Percentiles rank a stretch among this genome's conserved stretches.
phyloP scores from a whole-genome alignment of 2,329 filamentous ascomycete species.

The Neofusicoccum sp. region DNA sequence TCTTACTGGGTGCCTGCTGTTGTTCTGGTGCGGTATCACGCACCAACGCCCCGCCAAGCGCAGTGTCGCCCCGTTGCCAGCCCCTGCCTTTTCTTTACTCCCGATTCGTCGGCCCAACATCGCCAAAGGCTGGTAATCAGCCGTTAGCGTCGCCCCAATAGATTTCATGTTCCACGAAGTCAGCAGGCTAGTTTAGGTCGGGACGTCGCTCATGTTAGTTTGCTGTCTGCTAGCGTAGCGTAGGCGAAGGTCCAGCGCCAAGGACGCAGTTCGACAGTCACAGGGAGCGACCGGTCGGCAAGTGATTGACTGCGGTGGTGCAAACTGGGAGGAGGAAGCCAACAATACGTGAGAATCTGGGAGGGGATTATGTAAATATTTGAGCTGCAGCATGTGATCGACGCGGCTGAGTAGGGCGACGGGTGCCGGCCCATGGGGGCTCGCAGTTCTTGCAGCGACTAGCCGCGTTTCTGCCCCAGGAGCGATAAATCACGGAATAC shows the following conservation, averaged over 20 bases:
- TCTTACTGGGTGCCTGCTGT: too few species aligned
- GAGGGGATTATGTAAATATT: not conserved
- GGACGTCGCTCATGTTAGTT: not conserved
- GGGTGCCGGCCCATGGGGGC: too few species aligned
- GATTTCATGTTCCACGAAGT: not conserved
- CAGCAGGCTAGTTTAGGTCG: not conserved
- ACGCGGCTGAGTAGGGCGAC: not conserved
- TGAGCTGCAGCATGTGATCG: not conserved
- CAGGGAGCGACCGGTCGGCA: not conserved
- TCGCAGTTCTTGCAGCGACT: too few species aligned
- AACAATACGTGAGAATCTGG: not conserved
- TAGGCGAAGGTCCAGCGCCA: not conserved
- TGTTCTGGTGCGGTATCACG: too few species aligned
- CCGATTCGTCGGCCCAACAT: not conserved
- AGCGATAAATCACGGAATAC: too few species aligned
- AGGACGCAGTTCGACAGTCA: not conserved
- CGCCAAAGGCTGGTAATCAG: not conserved
- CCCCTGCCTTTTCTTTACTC: not conserved
- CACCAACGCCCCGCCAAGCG: too few species aligned
- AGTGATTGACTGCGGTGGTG: not conserved
- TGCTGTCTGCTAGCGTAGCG: not conserved
- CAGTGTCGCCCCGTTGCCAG: not conserved
- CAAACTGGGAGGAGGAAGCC: not conserved
- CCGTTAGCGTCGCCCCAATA: not conserved
- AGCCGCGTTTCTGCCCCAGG: too few species aligned